A percentile compares a stretch with the other conserved stretches of the same genome.
These are phyloP conservation scores for Bryoglossum gracile DNA, from an alignment of 495 filamentous ascomycete species.

Conservation along the genomic window DNA sequence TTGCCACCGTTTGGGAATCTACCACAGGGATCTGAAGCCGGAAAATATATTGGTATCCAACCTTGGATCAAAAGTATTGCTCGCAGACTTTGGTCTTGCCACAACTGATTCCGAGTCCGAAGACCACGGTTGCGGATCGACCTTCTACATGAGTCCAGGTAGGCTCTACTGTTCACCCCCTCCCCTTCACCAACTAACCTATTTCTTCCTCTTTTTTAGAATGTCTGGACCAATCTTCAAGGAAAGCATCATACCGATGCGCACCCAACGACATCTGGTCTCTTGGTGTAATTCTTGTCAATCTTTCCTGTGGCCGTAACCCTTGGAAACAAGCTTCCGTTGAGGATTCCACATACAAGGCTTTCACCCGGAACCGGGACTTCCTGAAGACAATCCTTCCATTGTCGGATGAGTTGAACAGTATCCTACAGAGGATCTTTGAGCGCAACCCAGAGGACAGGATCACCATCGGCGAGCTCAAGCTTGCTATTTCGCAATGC, in stretches of 20 bases:
- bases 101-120: constrained; percentile 75
- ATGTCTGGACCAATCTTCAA: constrained; percentile 81
- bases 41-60: constrained; percentile 95
- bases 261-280: constrained; percentile 98
- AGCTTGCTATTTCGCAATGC: constrained; percentile 69
- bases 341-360: constrained; percentile 93
- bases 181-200: constrained; percentile 20
- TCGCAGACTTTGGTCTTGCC: constrained; percentile 95
- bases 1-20: constrained; percentile 90
- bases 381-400: constrained; percentile 93
- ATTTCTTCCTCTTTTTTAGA: constrained; percentile 46
- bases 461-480: constrained; percentile 78
- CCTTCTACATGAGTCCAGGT: constrained; percentile 99
- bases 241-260: constrained; percentile 79
- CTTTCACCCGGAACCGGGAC: constrained; percentile 74
- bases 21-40: constrained; percentile 95
- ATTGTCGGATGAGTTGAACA: constrained; percentile 81
- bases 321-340: constrained; percentile 94
- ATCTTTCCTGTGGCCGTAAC: constrained; percentile 95
- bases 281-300: constrained; percentile 93
- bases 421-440: constrained; percentile 83
- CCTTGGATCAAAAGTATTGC: constrained; percentile 79
- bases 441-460: constrained; percentile 79
- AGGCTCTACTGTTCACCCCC: constrained; percentile 32
- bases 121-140: constrained; percentile 96